Percentiles rank a stretch among this genome's conserved stretches.
phyloP scores from a whole-genome alignment of 495 filamentous ascomycete genomes.

The Staphylotrichum tortipilum region DNA sequence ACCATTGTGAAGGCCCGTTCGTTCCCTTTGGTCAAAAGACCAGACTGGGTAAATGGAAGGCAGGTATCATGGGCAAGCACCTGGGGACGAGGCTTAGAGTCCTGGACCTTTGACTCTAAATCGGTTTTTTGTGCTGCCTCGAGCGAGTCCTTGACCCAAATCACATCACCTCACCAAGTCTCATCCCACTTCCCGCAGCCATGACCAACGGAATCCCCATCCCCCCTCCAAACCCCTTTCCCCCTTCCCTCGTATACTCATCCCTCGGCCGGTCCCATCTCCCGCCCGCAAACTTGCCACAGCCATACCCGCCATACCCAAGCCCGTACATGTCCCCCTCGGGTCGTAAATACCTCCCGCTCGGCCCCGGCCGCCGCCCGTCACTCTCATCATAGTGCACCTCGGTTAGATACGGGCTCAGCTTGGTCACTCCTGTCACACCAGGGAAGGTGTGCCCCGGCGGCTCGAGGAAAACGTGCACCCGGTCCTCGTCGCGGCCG shows the following conservation, averaged over 20 bases:
- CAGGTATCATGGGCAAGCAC: no score
- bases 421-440: background rate
- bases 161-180: constrained; percentile 9
- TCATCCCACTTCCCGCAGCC: constrained; percentile 9
- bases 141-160: background rate
- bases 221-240: constrained; percentile 12
- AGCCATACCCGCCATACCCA: constrained; percentile 20
- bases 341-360: constrained; percentile 17
- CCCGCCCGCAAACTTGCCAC: constrained; percentile 17
- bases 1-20: no score
- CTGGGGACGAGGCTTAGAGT: no score
- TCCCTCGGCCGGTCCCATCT: constrained; percentile 7
- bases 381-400: constrained; percentile 15
- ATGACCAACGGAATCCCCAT: constrained; percentile 10
- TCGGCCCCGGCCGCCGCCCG: background rate
- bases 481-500: constrained; percentile 13
- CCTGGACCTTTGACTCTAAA: no score
- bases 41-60: no score
- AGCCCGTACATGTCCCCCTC: constrained; percentile 21
- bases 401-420: constrained; percentile 22
- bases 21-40: no score
- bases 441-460: constrained; percentile 17
- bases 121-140: no score
- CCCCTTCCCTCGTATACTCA: constrained; percentile 5
- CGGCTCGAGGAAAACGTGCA: constrained; percentile 20